Evolutionary conservation across 805 yeast species (phyloP).

Genomic region (Candida glaebosa): DNA sequence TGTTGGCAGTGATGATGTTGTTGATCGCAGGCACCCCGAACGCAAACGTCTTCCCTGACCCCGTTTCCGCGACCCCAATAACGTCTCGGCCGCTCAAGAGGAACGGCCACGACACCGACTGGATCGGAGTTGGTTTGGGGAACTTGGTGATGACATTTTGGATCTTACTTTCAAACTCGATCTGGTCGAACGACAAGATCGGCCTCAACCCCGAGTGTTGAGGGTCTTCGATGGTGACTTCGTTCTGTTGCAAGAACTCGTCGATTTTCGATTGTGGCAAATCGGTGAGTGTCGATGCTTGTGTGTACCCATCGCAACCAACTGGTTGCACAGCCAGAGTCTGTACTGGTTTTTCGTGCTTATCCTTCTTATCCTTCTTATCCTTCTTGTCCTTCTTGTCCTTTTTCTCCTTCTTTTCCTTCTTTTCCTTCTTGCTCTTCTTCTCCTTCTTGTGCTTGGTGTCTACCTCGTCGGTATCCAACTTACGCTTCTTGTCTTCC

Average conservation of each 20-base stretch:
- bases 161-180: conserved; percentile 52
- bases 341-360: conserved; percentile 13
- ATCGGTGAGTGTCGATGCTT: conserved; percentile 35
- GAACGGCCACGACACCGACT: conserved; percentile 93
- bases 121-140: conserved; percentile 94
- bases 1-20: conserved; percentile 48
- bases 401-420: conserved; percentile 26
- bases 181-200: conserved; percentile 59
- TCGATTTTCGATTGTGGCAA: conserved; percentile 56
- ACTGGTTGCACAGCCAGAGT: conserved; percentile 12
- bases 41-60: conserved; percentile 96
- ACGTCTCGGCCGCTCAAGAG: conserved; percentile 76
- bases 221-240: conserved; percentile 77
- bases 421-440: conserved; percentile 34
- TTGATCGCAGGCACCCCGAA: conserved; percentile 97
- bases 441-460: conserved; percentile 32
- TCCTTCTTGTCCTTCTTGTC: conserved; percentile 25
- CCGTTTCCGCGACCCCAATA: conserved; percentile 97
- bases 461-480: conserved; percentile 10
- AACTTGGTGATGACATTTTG: conserved; percentile 63
- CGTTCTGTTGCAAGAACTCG: conserved; percentile 63
- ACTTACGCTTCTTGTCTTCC: conserved; percentile 20
- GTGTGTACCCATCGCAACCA: conserved; percentile 25
- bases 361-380: conserved; percentile 25
- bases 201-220: conserved; percentile 56